These are phyloP conservation scores for Oxalis stricta DNA, from an alignment of 441 rosid genomes.

Conservation along the genomic window DNA sequence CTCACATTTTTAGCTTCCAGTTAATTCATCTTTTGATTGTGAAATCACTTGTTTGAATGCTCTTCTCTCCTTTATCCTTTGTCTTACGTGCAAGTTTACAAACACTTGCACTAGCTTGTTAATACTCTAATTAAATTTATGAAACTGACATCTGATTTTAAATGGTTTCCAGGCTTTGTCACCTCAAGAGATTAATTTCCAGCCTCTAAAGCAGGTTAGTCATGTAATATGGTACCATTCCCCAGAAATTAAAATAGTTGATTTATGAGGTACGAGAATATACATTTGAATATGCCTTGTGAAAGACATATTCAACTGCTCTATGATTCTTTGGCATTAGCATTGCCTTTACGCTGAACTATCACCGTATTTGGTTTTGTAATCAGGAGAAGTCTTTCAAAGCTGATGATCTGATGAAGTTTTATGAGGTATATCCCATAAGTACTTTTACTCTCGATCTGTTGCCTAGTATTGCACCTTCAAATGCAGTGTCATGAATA, in stretches of 20 bases:
- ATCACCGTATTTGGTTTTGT: not conserved
- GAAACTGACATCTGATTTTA: constrained; percentile 1
- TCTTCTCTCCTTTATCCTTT: not conserved
- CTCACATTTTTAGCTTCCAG: not conserved
- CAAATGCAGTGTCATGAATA: too few species aligned
- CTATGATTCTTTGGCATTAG: too few species aligned
- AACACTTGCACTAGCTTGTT: not conserved
- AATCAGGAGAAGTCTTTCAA: constrained; percentile 54
- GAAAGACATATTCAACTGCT: too few species aligned
- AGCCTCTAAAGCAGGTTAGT: constrained; percentile 81
- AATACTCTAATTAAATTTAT: not conserved
- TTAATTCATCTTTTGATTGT: not conserved
- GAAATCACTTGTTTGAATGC: too few species aligned
- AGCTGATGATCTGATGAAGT: constrained; percentile 79
- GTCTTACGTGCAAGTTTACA: not conserved
- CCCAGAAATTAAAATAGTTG: too few species aligned
- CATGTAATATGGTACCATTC: not conserved
- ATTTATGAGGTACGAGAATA: too few species aligned
- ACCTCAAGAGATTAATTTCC: constrained; percentile 60
- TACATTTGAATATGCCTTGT: too few species aligned
- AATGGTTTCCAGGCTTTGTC: constrained; percentile 66
- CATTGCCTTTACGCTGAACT: too few species aligned
- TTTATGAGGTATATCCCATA: constrained; percentile 50
- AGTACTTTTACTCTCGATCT: not conserved
- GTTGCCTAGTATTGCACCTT: too few species aligned